These are phyloP conservation scores for Ceratocystis cacaofunesta DNA, from an alignment of 2,329 filamentous ascomycete species.

Conservation along the genomic window DNA sequence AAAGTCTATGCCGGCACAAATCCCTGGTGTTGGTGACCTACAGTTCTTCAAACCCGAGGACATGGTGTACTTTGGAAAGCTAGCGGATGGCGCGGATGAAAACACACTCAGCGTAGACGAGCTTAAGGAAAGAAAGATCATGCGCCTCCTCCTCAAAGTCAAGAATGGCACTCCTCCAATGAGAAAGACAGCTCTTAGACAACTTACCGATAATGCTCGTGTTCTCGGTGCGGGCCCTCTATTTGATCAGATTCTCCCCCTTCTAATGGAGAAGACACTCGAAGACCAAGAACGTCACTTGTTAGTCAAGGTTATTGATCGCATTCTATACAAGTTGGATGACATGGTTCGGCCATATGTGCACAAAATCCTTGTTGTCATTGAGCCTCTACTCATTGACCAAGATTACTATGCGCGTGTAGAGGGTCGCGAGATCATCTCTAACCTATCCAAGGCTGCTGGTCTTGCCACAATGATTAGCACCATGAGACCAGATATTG, in stretches of 20 bases:
- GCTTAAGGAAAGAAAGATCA: constrained; percentile 95
- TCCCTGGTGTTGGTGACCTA: constrained; percentile 86
- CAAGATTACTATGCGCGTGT: constrained; percentile 99
- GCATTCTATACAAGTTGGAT: constrained; percentile 95
- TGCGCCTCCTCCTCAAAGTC: constrained; percentile 90
- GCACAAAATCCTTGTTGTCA: constrained; percentile 96
- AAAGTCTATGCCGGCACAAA: constrained; percentile 86
- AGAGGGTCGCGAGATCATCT: constrained; percentile 96
- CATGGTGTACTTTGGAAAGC: constrained; percentile 96
- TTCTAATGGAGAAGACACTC: constrained; percentile 95
- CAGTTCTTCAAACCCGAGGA: constrained; percentile 98
- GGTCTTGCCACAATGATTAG: constrained; percentile 98
- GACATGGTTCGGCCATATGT: constrained; percentile 92
- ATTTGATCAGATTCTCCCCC: constrained; percentile 91
- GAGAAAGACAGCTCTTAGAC: constrained; percentile 93
- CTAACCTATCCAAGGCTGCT: constrained; percentile 90
- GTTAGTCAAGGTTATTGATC: constrained; percentile 96
- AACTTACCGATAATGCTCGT: constrained; percentile 92
- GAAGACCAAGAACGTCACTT: constrained; percentile 97
- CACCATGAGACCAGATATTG: constrained; percentile 96
- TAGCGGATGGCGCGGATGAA: constrained; percentile 87
- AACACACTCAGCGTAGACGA: constrained; percentile 86
- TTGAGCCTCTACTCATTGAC: constrained; percentile 96
- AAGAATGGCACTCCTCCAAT: constrained; percentile 98
- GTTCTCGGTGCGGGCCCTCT: constrained; percentile 87